Conservation (phyloP, 371 early-diverging fungal genomes). For the Mucor racemosus region DNA sequence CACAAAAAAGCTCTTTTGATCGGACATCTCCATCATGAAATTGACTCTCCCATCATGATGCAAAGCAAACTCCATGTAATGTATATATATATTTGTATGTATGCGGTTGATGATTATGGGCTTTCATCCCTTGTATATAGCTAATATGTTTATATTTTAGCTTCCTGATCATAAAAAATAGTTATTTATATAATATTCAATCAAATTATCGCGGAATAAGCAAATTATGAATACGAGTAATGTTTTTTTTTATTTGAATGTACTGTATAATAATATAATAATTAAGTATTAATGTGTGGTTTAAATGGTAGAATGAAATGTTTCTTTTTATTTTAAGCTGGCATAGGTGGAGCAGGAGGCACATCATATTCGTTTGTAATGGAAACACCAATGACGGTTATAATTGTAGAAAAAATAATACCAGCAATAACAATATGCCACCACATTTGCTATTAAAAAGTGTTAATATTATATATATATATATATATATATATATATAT, state of each 20-base stretch:
- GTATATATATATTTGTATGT: background rate
- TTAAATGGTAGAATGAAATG: background rate
- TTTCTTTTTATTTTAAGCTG: background rate
- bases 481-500: too few relatives aligned
- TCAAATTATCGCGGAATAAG: too few relatives aligned
- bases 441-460: background rate
- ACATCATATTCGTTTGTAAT: slow-evolving; percentile 3
- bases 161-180: too few relatives aligned
- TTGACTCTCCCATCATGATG: background rate
- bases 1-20: background rate
- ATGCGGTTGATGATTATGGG: background rate
- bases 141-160: too few relatives aligned
- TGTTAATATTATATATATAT: background rate
- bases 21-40: background rate
- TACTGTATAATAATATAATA: background rate
- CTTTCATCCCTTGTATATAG: background rate
- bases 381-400: background rate
- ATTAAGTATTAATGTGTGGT: background rate
- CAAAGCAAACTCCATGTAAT: background rate
- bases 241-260: background rate
- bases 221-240: too few relatives aligned
- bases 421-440: slow-evolving; percentile 3
- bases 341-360: background rate
- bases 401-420: background rate
- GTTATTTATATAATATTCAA: too few relatives aligned